phyloP scores from a whole-genome alignment of 208 protist species.

The Kentomonas sorsogonicus region DNA sequence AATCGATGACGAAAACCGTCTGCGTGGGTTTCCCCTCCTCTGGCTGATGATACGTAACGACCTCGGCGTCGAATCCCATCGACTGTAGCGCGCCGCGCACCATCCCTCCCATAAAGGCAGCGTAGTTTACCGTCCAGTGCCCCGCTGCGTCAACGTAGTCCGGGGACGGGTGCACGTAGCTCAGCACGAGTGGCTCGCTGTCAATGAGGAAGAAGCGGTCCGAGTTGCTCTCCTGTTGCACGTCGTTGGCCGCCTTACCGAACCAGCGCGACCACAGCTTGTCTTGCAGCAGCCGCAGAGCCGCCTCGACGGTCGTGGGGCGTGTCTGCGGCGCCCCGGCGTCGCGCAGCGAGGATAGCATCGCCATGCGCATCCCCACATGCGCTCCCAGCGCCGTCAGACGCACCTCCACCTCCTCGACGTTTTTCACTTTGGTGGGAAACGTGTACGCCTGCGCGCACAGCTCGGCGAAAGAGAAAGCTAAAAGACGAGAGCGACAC shows the following conservation, averaged over 20 bases:
- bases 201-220: conserved; percentile 81
- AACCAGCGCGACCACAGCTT: conserved; percentile 81
- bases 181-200: conserved; percentile 68
- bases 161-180: conserved; percentile 55
- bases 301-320: conserved; percentile 57
- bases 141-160: conserved; percentile 76
- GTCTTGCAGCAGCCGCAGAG: conserved; percentile 61
- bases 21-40: conserved; percentile 62
- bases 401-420: conserved; percentile 75
- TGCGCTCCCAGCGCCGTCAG: conserved; percentile 63
- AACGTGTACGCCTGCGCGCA: conserved; percentile 73
- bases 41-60: conserved; percentile 80
- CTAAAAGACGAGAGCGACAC: conserved; percentile 77
- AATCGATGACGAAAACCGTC: conserved; percentile 78
- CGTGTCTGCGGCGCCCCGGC: conserved; percentile 39
- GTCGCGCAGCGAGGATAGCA: conserved; percentile 63
- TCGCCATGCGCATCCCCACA: conserved; percentile 58
- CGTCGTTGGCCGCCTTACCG: conserved; percentile 59
- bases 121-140: conserved; percentile 80
- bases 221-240: conserved; percentile 76
- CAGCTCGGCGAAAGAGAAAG: conserved; percentile 82
- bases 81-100: conserved; percentile 68
- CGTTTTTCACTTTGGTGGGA: conserved; percentile 60
- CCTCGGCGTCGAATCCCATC: conserved; percentile 73
- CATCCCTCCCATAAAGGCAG: conserved; percentile 78